Evolutionary conservation across 208 protist genomes (phyloP).

Genomic region (Crithidia sp.): DNA sequence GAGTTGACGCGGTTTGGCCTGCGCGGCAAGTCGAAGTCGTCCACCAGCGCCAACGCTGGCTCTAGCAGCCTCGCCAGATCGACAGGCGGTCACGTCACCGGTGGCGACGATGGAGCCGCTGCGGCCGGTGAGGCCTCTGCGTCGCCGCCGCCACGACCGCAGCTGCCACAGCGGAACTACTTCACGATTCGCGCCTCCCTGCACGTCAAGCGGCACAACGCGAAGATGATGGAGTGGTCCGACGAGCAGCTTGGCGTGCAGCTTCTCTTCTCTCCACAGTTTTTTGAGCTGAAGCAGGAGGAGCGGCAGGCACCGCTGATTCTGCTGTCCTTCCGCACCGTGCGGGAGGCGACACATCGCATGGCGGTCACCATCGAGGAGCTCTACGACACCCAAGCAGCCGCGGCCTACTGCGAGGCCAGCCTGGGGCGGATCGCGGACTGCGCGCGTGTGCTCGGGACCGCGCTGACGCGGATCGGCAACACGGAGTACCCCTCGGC

Average conservation of each 20-base stretch:
- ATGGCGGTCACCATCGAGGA: constrained; percentile 79
- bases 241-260: constrained; percentile 73
- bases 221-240: constrained; percentile 77
- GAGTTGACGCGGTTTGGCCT: neutral
- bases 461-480: constrained; percentile 64
- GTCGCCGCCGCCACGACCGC: constrained; percentile 20
- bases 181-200: constrained; percentile 62
- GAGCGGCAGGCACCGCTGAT: constrained; percentile 85
- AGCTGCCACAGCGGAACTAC: constrained; percentile 53
- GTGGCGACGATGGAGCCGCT: neutral
- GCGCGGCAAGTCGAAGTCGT: neutral
- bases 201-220: constrained; percentile 70
- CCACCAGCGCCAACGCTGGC: neutral
- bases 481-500: constrained; percentile 52
- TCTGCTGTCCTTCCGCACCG: constrained; percentile 65
- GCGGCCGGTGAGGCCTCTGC: neutral
- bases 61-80: neutral
- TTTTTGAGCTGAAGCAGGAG: constrained; percentile 75
- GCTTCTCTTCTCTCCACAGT: constrained; percentile 73
- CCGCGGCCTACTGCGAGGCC: constrained; percentile 65
- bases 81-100: neutral
- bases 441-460: constrained; percentile 63
- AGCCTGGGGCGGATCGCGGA: constrained; percentile 67
- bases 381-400: constrained; percentile 36
- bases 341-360: constrained; percentile 65